phyloP scores from a whole-genome alignment of 306 rosid genomes.

The Mucuna pruriens region DNA sequence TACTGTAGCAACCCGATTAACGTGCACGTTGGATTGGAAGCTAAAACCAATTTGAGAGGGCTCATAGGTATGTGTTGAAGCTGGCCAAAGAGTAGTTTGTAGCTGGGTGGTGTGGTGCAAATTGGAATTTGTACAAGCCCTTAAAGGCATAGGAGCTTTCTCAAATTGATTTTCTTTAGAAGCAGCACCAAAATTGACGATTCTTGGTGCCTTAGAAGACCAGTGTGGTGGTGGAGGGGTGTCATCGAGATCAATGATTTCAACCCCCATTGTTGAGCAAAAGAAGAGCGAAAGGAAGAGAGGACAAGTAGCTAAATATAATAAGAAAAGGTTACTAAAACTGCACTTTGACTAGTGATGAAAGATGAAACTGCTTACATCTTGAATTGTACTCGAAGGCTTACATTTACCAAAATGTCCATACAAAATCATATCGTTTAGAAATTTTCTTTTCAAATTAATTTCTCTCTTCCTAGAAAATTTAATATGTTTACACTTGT shows the following conservation, averaged over 20 bases:
- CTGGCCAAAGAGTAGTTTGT: background rate
- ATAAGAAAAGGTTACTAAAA: background rate
- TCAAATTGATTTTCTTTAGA: background rate
- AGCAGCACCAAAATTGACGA: background rate
- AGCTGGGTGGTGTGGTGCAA: too few relatives aligned
- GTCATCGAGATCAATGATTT: constrained; percentile 32
- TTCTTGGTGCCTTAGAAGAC: background rate
- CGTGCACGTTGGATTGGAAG: background rate
- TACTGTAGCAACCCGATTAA: background rate
- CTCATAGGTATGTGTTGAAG: background rate
- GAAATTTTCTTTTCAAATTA: too few relatives aligned
- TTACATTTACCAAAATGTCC: background rate
- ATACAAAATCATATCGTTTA: too few relatives aligned
- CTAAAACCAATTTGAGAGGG: background rate
- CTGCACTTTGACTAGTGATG: background rate
- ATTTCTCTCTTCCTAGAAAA: too few relatives aligned
- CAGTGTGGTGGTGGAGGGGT: constrained; percentile 16
- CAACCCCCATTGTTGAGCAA: background rate
- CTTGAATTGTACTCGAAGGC: background rate
- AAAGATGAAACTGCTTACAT: background rate
- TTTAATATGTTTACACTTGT: too few relatives aligned
- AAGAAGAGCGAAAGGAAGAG: background rate
- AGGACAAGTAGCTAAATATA: background rate
- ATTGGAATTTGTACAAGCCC: background rate
- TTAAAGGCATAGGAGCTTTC: background rate